Evolutionary conservation across 805 yeast genomes (phyloP), one percentile per base, ranked within the genome.

Genomic region (Metschnikowia bowlesiae): DNA sequence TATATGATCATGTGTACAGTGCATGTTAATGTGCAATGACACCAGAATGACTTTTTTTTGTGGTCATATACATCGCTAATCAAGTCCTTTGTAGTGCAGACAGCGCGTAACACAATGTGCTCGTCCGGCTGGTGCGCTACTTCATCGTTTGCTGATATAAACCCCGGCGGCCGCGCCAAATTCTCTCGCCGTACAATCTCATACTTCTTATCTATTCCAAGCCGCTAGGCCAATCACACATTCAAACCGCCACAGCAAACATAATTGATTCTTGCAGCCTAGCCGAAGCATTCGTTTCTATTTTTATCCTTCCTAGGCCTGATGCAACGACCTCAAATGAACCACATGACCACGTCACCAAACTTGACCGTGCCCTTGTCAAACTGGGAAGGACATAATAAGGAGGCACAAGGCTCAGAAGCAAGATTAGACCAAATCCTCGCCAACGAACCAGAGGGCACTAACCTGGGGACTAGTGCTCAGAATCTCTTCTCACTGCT

Each of bases 321-420:
- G 9, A 44, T 44, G 39, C 46, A 44, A 44, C 22, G 44, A 47
- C 58, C 58, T 29, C 44, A 39, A 18, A 29, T 55, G 40, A 36
- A 38, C 47, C 58, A 55, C 41, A 51, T 53, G 43, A 39, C 52
- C 46, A 53, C 57, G 31, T 44, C 58, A 45, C 58, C 58, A 28
- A 49, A 55, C 35, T 51, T 55, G 52, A 49, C 31, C 31, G 53
- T 49, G 10, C 42, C 33, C 39, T 40, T 38, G 13, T 32, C 52
- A 31, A 16, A 32, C 33, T 46, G 32, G 29, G 46, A 41, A 22
- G 32, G 30, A 10, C 41, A 39, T 10, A 34, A 39, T 7, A 37
- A 30, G 5, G 44, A 41, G 5, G 22, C 22, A 33, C 30, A 16
- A 16, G 37, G 31, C 38, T 28, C 22, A 13, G 45, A 26, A 14